Evolutionary conservation across 129 eudicot species (phyloP).

Genomic region (Apium graveolens): DNA sequence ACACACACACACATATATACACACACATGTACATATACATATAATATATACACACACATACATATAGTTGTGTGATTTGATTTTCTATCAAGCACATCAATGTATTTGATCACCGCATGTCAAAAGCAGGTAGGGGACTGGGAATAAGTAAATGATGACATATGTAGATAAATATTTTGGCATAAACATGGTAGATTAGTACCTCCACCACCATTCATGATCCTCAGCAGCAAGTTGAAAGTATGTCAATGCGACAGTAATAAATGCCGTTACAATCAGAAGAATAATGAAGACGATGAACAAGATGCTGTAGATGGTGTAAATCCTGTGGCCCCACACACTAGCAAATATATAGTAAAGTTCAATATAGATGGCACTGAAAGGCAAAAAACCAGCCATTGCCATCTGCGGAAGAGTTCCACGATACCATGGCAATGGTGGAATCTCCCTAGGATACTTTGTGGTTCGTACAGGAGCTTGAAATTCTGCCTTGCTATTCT

Average conservation of each 20-base stretch:
- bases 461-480: slow-evolving; percentile 43
- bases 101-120: neutral
- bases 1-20: too few species aligned
- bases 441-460: slow-evolving; percentile 44
- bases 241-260: slow-evolving; percentile 44
- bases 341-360: slow-evolving; percentile 36
- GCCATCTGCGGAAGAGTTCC: slow-evolving; percentile 39
- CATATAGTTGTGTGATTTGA: neutral
- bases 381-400: slow-evolving; percentile 43
- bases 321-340: slow-evolving; percentile 42
- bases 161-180: neutral
- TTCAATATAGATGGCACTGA: slow-evolving; percentile 39
- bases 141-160: neutral
- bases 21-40: too few species aligned
- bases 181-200: neutral
- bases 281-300: slow-evolving; percentile 34
- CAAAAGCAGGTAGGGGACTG: neutral
- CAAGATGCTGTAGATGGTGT: slow-evolving; percentile 33
- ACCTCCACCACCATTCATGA: slow-evolving; percentile 46
- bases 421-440: slow-evolving; percentile 36
- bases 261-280: slow-evolving; percentile 38
- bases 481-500: slow-evolving; percentile 44
- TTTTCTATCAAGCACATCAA: neutral
- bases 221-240: slow-evolving; percentile 49
- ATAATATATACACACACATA: too few species aligned